A percentile compares a stretch with the other conserved stretches of the same genome.
Conservation (phyloP, 2,329 filamentous ascomycete species). For the Fusarium acutatum region DNA sequence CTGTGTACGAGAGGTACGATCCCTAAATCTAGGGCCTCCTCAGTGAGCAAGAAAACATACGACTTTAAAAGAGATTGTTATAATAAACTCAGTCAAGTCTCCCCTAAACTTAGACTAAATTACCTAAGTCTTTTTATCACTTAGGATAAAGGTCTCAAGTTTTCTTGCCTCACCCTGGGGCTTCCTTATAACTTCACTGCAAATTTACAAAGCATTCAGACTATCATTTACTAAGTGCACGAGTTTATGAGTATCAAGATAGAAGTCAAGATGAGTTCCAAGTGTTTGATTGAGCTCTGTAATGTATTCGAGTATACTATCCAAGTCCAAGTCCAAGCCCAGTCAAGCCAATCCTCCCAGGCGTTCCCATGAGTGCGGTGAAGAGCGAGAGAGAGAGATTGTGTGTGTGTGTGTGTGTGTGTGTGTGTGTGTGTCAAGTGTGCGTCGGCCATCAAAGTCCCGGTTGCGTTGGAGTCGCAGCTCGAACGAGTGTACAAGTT, state of each 20-base stretch:
- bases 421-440: neutral
- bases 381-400: neutral
- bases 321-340: neutral
- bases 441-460: neutral
- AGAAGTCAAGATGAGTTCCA: neutral
- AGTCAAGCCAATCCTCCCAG: neutral
- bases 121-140: neutral
- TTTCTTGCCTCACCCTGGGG: neutral
- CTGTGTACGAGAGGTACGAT: too few species aligned
- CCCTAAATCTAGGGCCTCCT: too few species aligned
- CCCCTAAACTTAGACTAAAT: too few species aligned
- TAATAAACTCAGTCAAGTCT: too few species aligned
- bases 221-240: neutral
- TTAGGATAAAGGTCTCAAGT: neutral
- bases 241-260: neutral
- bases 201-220: neutral
- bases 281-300: neutral
- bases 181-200: neutral
- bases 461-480: neutral
- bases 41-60: too few species aligned
- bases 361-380: neutral
- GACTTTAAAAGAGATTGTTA: too few species aligned
- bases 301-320: neutral
- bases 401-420: neutral
- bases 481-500: constrained; percentile 13